Base-by-base conservation (phyloP, 1,284 basidiomycete species). In the Trametes sp. region DNA sequence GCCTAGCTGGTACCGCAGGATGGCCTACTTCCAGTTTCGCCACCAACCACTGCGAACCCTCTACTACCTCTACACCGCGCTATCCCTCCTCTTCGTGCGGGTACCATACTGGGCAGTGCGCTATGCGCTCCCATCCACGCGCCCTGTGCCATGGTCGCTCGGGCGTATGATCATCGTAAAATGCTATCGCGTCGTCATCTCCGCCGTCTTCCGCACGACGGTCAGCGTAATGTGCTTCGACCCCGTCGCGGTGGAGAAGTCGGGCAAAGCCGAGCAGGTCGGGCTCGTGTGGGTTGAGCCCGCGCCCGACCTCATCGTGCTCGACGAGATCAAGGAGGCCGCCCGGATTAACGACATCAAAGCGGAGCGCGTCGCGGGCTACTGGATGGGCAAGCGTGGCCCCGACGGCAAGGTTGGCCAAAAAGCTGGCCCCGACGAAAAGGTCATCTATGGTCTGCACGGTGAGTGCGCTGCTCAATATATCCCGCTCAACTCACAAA, bases 51-150 rank as follows among this genome's bases (percentile, higher is more conserved):
- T 70, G 63, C 74, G 70, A 54, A 63, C 62, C 19, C 41, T 76
- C 48, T 75, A 74, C 62, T 60, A 84, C 31, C 65, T 73, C 7
- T 82, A 79, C 68, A 75, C 80, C 46, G 48, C 81, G n/a, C 33
- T 82, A 19, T 66, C 72, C 28, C 79, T 78, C 1, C 46, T 81
- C 21, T 73, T 84, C 59, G 45, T 86, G 29, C 57, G 58, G 16
- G 42, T 85, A 55, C 86, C 85, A 1, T 68, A 81, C 55, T 86
- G 85, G 84, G 58, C 55, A 4, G 45, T 77, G 19, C 59, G 60
- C 26, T 72, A 70, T 42, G 42, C 69, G 19, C 65, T 65, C 7
- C 69, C 66, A 19, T 70, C 64, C 23, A 62, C 57, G 29, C 72
- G 76, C n/a, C 73, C 73, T 28, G 59, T 66, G 41, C 59, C 72